Base-by-base conservation (phyloP, 164 flowering plant genomes). In the Annona cherimola region DNA sequence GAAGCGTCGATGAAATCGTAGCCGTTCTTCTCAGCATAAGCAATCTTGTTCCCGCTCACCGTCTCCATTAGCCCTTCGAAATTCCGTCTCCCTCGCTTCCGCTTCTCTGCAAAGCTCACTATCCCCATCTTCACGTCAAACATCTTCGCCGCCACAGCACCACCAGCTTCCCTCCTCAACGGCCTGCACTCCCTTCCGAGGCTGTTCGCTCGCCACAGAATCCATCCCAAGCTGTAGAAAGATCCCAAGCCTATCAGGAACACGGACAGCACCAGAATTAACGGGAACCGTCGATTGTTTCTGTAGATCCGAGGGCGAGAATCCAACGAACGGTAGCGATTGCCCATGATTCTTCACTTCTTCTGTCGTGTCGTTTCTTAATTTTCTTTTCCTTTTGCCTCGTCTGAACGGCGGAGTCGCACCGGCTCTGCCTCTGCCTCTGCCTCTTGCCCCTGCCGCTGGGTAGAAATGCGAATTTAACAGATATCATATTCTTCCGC, bases 121-220 rank as follows among this genome's bases (percentile, higher is more conserved):
- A 75, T 69, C 19, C 73, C 77, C 45, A 75, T 69, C 63, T 39
- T 63, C 73, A 44, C 55, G 6, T 46, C 55, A n/a, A n/a, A 7
- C 63, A 19, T 20, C 41, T 61, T 39, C 41, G 4, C 54, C 42
- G 19, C 42, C 8, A 19, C 9, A 9, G 43, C 35, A 0, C 40
- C 63, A 9, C 9, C 16, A 60, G 41, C 44, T 54, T 43, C 40
- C 11, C 11, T 40, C 63, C 4, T 3, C 7, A 4, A 7, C 2
- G 73, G 45, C 2, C 11, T 35, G 50, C 77, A 75, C 40, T 61
- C 69, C 42, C 77, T 68, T 45, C 77, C 77, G 35, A 75, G 77
- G 42, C 26, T 35, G 69, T 75, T 75, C 42, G 77, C 77, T 5
- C 77, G 72, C 55, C 73, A 72, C 69, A 75, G 19, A 20, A 75